Evolutionary conservation across 768 basidiomycete genomes (phyloP).

Genomic region (Termitomyces sp.): DNA sequence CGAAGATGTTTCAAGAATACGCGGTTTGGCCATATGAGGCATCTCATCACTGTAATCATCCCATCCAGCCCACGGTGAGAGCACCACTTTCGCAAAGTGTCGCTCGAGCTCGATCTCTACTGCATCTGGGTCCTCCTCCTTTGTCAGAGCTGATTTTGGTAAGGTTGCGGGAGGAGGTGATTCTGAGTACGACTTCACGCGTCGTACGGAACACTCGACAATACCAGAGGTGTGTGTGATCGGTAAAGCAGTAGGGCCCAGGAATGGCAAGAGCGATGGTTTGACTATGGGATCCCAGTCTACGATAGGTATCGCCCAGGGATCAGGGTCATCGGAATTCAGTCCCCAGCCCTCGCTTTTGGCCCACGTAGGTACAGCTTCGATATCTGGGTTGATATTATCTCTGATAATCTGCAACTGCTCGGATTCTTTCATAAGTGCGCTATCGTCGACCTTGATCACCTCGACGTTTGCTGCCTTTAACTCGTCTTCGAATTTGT

Average conservation of each 20-base stretch:
- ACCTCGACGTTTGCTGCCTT: constrained; percentile 31
- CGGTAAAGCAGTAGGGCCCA: constrained; percentile 58
- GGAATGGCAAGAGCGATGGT: constrained; percentile 33
- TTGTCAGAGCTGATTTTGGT: constrained; percentile 22
- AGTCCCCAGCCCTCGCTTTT: constrained; percentile 10
- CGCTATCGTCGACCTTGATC: constrained; percentile 15
- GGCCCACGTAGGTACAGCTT: constrained; percentile 11
- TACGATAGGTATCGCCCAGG: constrained; percentile 9
- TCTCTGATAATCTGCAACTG: constrained; percentile 13
- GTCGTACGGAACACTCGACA: constrained; percentile 63
- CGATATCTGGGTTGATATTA: constrained; percentile 14
- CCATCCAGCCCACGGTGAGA: constrained; percentile 42
- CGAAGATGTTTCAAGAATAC: constrained; percentile 31
- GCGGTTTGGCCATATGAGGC: constrained; percentile 31
- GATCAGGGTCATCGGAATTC: constrained; percentile 3
- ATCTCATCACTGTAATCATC: constrained; percentile 30
- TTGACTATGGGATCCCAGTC: constrained; percentile 20
- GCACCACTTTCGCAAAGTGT: constrained; percentile 32
- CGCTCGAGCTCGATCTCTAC: constrained; percentile 38
- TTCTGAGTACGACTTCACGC: constrained; percentile 43
- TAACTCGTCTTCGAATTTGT: constrained; percentile 36
- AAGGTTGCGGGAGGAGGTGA: constrained; percentile 29
- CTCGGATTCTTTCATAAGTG: constrained; percentile 11
- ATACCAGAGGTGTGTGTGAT: constrained; percentile 62
- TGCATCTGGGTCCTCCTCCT: constrained; percentile 25